Evolutionary conservation across 2,329 filamentous ascomycete species (phyloP).

Genomic region (Westerdykella sp.): DNA sequence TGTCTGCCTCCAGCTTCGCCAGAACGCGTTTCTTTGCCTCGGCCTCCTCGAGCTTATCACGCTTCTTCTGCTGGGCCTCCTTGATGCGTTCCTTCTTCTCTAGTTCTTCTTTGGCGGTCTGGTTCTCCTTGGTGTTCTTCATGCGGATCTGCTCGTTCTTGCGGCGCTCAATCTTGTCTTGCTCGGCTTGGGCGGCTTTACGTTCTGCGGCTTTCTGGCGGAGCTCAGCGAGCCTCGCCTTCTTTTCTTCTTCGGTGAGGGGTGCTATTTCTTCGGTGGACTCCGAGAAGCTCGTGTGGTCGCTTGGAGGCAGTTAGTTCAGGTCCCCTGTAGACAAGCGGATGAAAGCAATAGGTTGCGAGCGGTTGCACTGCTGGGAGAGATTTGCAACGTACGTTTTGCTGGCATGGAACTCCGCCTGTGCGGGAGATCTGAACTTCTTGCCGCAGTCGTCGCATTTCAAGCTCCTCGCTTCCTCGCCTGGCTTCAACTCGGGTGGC

Average conservation of each 20-base stretch:
- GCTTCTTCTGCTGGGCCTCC: constrained; percentile 76
- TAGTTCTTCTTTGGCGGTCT: constrained; percentile 86
- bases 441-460: constrained; percentile 95
- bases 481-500: constrained; percentile 61
- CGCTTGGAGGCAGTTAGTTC: constrained; percentile 40
- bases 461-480: constrained; percentile 69
- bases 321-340: neutral
- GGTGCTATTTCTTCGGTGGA: constrained; percentile 89
- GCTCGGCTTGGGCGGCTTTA: constrained; percentile 58
- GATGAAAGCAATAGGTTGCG: neutral
- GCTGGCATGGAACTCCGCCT: constrained; percentile 83
- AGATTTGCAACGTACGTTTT: constrained; percentile 58
- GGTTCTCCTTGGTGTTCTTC: constrained; percentile 83
- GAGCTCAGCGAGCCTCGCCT: constrained; percentile 68
- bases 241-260: constrained; percentile 87
- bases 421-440: constrained; percentile 72
- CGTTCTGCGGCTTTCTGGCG: constrained; percentile 66
- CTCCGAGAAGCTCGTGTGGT: constrained; percentile 86
- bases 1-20: constrained; percentile 91
- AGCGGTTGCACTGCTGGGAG: too few relatives aligned
- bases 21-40: constrained; percentile 85
- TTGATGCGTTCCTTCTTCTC: constrained; percentile 85
- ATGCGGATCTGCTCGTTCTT: constrained; percentile 78
- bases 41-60: constrained; percentile 79
- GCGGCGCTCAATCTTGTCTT: constrained; percentile 76